Percentiles rank a stretch among this genome's conserved stretches.
Evolutionary conservation across 1,139 yeast genomes (phyloP).

Genomic region (Yamadazyma diddensiae): DNA sequence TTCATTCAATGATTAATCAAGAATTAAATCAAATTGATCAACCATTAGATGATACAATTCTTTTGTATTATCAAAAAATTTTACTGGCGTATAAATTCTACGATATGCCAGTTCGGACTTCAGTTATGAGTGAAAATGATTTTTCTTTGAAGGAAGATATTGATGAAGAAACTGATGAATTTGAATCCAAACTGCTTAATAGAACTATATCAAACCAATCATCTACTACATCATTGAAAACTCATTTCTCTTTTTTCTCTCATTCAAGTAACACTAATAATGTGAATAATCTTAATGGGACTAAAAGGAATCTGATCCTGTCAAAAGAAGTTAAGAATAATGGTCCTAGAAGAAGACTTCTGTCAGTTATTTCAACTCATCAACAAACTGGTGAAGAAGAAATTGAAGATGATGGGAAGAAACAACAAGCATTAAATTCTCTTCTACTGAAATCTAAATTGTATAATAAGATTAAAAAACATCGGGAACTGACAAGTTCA

Average conservation of each 20-base stretch:
- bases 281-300: constrained; percentile 2
- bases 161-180: constrained; percentile 25
- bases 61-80: constrained; percentile 35
- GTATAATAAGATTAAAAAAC: constrained; percentile 37
- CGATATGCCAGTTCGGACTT: constrained; percentile 15
- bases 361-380: neutral
- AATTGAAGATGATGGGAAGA: constrained; percentile 18
- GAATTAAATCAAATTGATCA: constrained; percentile 17
- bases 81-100: constrained; percentile 36
- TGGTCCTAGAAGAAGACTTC: constrained; percentile 1
- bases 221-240: constrained; percentile 16
- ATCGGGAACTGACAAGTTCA: constrained; percentile 38
- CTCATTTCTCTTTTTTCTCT: constrained; percentile 18
- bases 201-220: constrained; percentile 22
- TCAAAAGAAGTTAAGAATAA: constrained; percentile 3
- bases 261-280: constrained; percentile 10
- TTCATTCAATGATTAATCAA: constrained; percentile 30
- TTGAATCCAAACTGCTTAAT: constrained; percentile 17
- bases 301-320: constrained; percentile 3
- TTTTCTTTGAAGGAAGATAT: constrained; percentile 20
- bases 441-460: constrained; percentile 36
- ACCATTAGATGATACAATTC: constrained; percentile 28
- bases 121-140: neutral
- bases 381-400: constrained; percentile 19
- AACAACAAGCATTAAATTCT: constrained; percentile 27